A percentile compares a stretch with the other conserved stretches of the same genome.
Conservation (phyloP, 2,329 filamentous ascomycete genomes). For the Aspergillus japonicus region DNA sequence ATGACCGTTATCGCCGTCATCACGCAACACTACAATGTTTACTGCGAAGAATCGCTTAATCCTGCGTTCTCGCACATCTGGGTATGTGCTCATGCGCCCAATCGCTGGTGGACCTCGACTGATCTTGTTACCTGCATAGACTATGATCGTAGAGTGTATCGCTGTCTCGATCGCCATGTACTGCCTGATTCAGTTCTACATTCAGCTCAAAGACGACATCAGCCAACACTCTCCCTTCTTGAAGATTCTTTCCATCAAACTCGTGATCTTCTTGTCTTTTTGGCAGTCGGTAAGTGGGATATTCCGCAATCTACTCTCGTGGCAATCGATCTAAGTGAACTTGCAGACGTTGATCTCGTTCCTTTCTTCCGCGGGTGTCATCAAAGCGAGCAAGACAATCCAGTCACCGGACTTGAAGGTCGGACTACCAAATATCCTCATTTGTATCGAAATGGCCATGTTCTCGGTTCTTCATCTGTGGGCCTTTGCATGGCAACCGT, state of each 20-base stretch:
- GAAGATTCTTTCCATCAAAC: conserved; percentile 82
- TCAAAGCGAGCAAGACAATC: conserved; percentile 62
- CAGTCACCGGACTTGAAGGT: conserved; percentile 75
- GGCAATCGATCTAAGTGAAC: not conserved
- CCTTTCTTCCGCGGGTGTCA: conserved; percentile 60
- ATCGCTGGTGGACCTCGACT: not conserved
- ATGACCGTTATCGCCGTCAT: conserved; percentile 77
- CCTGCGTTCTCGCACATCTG: conserved; percentile 82
- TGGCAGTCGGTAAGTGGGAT: conserved; percentile 64
- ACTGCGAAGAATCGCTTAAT: conserved; percentile 75
- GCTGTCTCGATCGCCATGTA: conserved; percentile 85
- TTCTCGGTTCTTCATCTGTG: conserved; percentile 77
- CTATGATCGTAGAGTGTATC: conserved; percentile 65
- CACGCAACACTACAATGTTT: conserved; percentile 66
- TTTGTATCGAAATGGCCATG: conserved; percentile 81
- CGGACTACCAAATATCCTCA: conserved; percentile 72
- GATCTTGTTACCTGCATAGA: conserved; percentile 40
- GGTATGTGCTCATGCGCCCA: conserved; percentile 51
- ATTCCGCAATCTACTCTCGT: not conserved
- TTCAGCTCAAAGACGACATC: conserved; percentile 69
- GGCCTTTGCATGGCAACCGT: conserved; percentile 76
- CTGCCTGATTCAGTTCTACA: conserved; percentile 82
- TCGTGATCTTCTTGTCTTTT: conserved; percentile 88
- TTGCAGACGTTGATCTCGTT: conserved; percentile 58
- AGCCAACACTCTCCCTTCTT: conserved; percentile 69